Base-by-base conservation (phyloP, 2,329 filamentous ascomycete species). In the Curvularia sp. region DNA sequence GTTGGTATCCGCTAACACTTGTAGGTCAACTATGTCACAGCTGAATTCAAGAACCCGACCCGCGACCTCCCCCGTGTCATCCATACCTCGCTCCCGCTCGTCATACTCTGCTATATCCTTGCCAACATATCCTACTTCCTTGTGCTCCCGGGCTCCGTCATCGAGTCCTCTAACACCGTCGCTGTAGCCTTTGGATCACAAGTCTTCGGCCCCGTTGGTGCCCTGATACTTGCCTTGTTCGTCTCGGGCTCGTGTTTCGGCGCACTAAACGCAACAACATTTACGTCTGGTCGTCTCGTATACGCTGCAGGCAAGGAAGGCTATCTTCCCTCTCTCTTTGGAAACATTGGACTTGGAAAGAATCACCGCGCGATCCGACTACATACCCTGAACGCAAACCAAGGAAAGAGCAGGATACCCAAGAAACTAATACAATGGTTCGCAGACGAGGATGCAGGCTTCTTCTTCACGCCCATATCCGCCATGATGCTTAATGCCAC, bases 281-380 rank as follows among this genome's bases (percentile, higher is more conserved):
- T 99, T 74, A 99, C 95, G 22, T 92, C 89, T 59, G 93, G 93
- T 57, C 90, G 95, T 9, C 85, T 99, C 0, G 90, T 97, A 66
- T 99, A 98, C 79, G 93, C 89, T 10, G 95, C 95, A 3, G 93
- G 93, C 30, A 96, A 97, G 74, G 95, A 99, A 80, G 93, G 93
- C 42, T 98, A 97, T 75, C 85, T 99, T 15, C 95, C 95, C 0
- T 82, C 84, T 0, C 67, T 97, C 5, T 96, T 98, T 70, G 92
- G 92, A 42, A 89, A 87, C 47, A 88, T 98, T 52, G 95, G 95
- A 8, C 80, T 94, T 41, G 84, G 86, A 20, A 77, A 77, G 44
- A 62, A 55, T n/a, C 74, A 78, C 33, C 68, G 72, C 6, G 75
- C 75, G 0, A 73, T 78, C 24, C 71, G 77, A 1, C 60, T 78